Evolutionary conservation across 2,329 filamentous ascomycete species (phyloP).

Genomic region (Penicillium sclerotigenum): DNA sequence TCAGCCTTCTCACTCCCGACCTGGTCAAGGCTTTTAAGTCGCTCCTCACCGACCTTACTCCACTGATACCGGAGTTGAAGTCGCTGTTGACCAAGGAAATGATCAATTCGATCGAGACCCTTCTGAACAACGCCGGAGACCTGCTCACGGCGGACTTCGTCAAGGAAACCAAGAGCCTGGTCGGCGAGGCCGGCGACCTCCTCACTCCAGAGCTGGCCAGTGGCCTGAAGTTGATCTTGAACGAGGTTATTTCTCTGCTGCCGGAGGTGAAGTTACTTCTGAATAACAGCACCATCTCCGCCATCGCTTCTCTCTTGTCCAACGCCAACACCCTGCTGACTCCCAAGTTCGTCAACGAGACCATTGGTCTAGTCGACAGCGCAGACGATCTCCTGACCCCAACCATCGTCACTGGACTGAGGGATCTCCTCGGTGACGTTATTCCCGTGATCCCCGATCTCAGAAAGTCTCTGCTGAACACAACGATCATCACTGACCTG

Average conservation of each 20-base stretch:
- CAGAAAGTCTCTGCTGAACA: conserved; percentile 24
- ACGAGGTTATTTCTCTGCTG: conserved; percentile 16
- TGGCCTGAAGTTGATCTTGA: conserved; percentile 18
- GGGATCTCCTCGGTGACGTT: conserved; percentile 20
- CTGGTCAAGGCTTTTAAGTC: conserved; percentile 19
- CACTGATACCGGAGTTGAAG: conserved; percentile 21
- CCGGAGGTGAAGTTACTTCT: conserved; percentile 20
- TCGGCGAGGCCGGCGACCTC: conserved; percentile 19
- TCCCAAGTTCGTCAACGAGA: conserved; percentile 23
- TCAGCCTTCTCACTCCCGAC: conserved; percentile 18
- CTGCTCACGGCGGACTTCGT: conserved; percentile 21
- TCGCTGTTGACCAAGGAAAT: conserved; percentile 15
- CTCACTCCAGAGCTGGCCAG: conserved; percentile 18
- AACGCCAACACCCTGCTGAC: conserved; percentile 24
- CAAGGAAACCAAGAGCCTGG: conserved; percentile 20
- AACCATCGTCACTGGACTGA: conserved; percentile 19
- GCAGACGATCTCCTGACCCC: conserved; percentile 21
- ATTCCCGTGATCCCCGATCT: conserved; percentile 22
- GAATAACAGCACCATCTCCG: conserved; percentile 14
- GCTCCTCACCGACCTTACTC: conserved; percentile 16
- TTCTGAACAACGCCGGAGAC: conserved; percentile 15
- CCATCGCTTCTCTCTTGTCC: conserved; percentile 12
- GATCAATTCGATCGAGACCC: conserved; percentile 11
- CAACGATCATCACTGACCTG: conserved; percentile 28
- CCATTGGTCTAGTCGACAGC: conserved; percentile 15